These are phyloP conservation scores for Teratosphaeria nubilosa DNA, from an alignment of 2,329 filamentous ascomycete species.

Conservation along the genomic window DNA sequence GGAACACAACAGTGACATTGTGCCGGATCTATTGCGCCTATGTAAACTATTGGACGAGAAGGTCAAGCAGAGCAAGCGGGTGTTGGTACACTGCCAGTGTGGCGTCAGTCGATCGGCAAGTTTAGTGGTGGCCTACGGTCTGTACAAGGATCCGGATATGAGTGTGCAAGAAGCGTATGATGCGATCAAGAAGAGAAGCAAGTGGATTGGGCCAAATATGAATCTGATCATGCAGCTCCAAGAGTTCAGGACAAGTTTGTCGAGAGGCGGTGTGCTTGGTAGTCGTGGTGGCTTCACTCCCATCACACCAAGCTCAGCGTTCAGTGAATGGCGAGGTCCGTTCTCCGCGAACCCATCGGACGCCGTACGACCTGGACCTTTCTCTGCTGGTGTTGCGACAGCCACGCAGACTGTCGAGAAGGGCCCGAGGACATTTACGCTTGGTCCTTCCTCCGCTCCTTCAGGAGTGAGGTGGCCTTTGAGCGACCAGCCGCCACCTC, in stretches of 20 bases:
- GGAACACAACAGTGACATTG: conserved; percentile 83
- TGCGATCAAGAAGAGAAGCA: conserved; percentile 67
- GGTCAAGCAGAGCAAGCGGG: conserved; percentile 62
- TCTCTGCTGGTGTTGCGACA: conserved; percentile 12
- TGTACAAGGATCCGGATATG: conserved; percentile 66
- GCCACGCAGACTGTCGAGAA: conserved; percentile 8
- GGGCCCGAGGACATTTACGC: conserved; percentile 25
- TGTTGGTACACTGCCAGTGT: conserved; percentile 77
- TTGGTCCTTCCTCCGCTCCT: conserved; percentile 58
- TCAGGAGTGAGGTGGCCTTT: conserved; percentile 51
- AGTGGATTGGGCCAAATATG: conserved; percentile 88
- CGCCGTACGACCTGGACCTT: conserved; percentile 6
- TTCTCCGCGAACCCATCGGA: conserved; percentile 12
- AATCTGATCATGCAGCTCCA: conserved; percentile 82
- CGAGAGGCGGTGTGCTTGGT: conserved; percentile 25
- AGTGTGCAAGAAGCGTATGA: conserved; percentile 78
- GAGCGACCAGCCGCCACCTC: conserved; percentile 31
- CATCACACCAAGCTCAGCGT: conserved; percentile 23
- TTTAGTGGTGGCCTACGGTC: conserved; percentile 74
- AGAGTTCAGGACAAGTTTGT: conserved; percentile 53
- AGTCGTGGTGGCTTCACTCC: conserved; percentile 23
- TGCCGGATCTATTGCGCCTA: conserved; percentile 62
- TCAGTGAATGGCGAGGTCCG: conserved; percentile 23
- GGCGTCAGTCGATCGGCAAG: conserved; percentile 77
- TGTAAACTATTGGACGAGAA: conserved; percentile 67